Evolutionary conservation across 2,329 filamentous ascomycete genomes (phyloP), one percentile per base, ranked within the genome.

Genomic region (Niveomyces coronatus): DNA sequence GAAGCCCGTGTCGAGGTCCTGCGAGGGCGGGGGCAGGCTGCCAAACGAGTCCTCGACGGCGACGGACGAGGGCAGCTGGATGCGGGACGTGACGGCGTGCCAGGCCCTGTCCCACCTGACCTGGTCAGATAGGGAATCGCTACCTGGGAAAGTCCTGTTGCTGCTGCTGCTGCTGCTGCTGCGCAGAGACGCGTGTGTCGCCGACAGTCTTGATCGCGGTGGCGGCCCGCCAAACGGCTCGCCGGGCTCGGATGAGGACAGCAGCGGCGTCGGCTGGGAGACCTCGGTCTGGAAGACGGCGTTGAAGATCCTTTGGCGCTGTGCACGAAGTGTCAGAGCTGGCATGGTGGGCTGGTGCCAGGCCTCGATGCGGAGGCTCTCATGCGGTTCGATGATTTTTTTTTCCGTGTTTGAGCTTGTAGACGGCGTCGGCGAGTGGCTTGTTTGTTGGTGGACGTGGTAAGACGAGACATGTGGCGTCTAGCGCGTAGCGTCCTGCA

Each of bases 51-150:
- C 70, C 49, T 74, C 68, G 7, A 61, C 64, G 3, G 71, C 60
- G 30, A 72, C 69, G 9, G 70, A 71, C n/a, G 65, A 55, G 8
- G 74, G 71, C 16, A 81, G 61, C 32, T 67, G 64, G 31, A 81
- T 70, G 23, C 62, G 63, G 20, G 70, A 64, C 13, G 75, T 79
- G 43, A 79, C 74, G 19, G 64, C 58, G 50, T 76, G 71, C 77
- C 77, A 81, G 41, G 76, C 73, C 44, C 70, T 62, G 50, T 79
- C 74, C 65, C 70, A 78, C 45, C 64, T 65, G 38, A 67, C 62
- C 55, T 79, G 76, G 45, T 76, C 67, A 43, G 61, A 57, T 23
- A 52, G 47, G 16, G 17, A 19, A 31, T 37, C 31, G 31, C 31
- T 32, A 33, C 10, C 37, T 10, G 26, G 39, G 22, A 24, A 31